Base-by-base conservation (phyloP, 202 grass and related monocot genomes). In the Digitaria exilis region DNA sequence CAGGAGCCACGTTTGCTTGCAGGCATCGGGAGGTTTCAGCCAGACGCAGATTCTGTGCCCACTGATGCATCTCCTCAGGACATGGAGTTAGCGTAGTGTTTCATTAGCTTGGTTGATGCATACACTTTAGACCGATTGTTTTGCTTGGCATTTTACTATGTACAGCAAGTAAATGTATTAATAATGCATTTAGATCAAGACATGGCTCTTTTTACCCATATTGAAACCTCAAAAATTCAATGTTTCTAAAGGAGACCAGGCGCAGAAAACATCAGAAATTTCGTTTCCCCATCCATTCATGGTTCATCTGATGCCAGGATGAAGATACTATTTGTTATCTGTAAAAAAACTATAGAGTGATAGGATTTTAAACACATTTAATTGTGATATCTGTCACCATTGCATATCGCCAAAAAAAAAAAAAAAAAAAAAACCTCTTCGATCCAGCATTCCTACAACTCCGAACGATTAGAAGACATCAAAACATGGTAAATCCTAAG, bases 1-100 rank as follows among this genome's bases (percentile, higher is more conserved):
- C 37, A 39, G 4, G 18, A 14, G 13, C 15, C 4, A 4, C 43
- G 43, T 39, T 39, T 19, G 4, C 0, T 64, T 14, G 64, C 75
- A 97, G 94, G 87, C 65, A 58, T 84, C 79, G 0, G 56, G 84
- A 76, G 85, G 82, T 10, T 89, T 87, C 50, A 79, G 94, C 66
- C 88, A 89, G 73, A 92, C 84, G 80, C 77, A 94, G 64, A 94
- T 97, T 80, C 73, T 97, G 19, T 97, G 85, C 83, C 80, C 91
- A 24, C 22, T 97, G 76, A 88, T 94, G 89, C 85, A 97, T 65
- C 80, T 97, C 57, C 51, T 93, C 61, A 85, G 68, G 74, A 82
- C 54, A 79, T 71, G 77, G 78, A 61, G 17, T 6, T 69, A 61
- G 41, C 29, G 65, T 39, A 28, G 4, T 35, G 13, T 51, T 37